These are phyloP conservation scores for Parathielavia hyrcaniae DNA, from an alignment of 495 filamentous ascomycete genomes.

Conservation along the genomic window DNA sequence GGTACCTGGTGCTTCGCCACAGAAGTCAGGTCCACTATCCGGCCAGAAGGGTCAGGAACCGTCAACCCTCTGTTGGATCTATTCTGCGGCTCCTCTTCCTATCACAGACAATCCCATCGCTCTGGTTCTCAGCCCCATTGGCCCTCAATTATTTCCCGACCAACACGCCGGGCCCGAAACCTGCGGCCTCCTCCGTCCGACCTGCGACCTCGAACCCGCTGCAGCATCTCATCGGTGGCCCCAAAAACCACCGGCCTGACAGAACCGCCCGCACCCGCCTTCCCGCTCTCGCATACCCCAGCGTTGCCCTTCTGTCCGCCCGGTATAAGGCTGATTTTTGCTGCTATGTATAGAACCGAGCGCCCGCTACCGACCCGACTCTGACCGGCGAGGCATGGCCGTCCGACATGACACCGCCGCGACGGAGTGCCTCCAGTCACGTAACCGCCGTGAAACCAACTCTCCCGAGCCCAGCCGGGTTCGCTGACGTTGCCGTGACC, in stretches of 20 bases:
- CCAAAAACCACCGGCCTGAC: neutral
- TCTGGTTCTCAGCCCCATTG: conserved; percentile 9
- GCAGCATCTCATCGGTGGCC: conserved; percentile 1
- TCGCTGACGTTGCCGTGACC: conserved; percentile 4
- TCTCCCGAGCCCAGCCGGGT: neutral
- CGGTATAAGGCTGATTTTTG: neutral
- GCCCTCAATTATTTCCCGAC: conserved; percentile 6
- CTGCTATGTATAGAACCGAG: conserved; percentile 6
- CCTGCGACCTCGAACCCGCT: neutral
- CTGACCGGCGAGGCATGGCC: too few species aligned
- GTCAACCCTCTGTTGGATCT: neutral
- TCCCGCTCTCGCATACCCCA: neutral
- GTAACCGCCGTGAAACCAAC: conserved; percentile 13
- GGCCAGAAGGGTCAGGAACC: neutral
- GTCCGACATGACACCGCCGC: neutral
- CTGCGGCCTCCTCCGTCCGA: neutral
- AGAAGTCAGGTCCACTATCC: conserved; percentile 9
- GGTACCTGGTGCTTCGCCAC: conserved; percentile 8
- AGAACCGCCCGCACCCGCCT: neutral
- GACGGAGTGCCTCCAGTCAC: neutral
- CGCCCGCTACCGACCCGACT: neutral
- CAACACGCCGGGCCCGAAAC: conserved; percentile 6
- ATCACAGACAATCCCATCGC: conserved; percentile 11
- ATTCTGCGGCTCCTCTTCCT: conserved; percentile 8
- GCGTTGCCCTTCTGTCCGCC: neutral